phyloP scores from a whole-genome alignment of 176 grass and related monocot species.

The Juncus effusus region DNA sequence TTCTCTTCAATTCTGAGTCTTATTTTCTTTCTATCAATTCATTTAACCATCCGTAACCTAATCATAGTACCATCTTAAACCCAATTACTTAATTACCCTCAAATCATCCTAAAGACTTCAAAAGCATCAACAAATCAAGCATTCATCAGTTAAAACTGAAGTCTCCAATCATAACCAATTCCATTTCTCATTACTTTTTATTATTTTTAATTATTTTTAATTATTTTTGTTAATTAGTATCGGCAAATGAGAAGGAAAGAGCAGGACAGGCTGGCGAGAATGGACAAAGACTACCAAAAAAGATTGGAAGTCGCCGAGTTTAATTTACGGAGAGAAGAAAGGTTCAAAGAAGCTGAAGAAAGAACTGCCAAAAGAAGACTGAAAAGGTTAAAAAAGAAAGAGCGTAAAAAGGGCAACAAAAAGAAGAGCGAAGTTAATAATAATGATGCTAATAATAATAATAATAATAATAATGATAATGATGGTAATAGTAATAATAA shows the following conservation, averaged over 20 bases:
- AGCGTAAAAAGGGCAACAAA: slow-evolving; percentile 57
- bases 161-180: too few species aligned
- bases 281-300: slow-evolving; percentile 71
- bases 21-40: too few species aligned
- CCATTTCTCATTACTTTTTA: neutral
- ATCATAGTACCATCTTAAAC: neutral
- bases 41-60: neutral
- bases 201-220: slow-evolving; percentile 21
- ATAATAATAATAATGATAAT: neutral
- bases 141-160: too few species aligned
- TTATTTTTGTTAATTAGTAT: slow-evolving; percentile 46
- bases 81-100: neutral
- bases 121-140: too few species aligned
- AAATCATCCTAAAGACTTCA: too few species aligned
- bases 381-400: slow-evolving; percentile 88
- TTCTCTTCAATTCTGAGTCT: too few species aligned
- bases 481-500: neutral
- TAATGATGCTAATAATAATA: neutral
- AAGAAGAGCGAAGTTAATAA: slow-evolving; percentile 37
- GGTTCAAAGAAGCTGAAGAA: slow-evolving; percentile 77
- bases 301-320: slow-evolving; percentile 72
- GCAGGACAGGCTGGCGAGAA: slow-evolving; percentile 66
- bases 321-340: slow-evolving; percentile 77
- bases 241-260: slow-evolving; percentile 97
- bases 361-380: slow-evolving; percentile 74